Percentiles rank a stretch among this genome's conserved stretches.
phyloP scores from a whole-genome alignment of 2,329 filamentous ascomycete species.

The Microsporum ferrugineum region DNA sequence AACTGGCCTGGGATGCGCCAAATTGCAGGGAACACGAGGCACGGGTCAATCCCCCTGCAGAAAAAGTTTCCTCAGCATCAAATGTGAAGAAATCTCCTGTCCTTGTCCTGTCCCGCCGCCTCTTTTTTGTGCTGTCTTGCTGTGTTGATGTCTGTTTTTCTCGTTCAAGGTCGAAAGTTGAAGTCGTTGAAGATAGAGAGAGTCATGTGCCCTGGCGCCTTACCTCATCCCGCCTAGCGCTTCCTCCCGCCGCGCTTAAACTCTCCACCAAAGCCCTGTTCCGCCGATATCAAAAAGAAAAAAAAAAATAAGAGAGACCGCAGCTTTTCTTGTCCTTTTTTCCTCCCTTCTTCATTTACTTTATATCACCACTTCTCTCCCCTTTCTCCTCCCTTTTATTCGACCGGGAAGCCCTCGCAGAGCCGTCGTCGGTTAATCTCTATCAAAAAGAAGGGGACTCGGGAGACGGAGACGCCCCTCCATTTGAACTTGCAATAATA shows the following conservation, averaged over 20 bases:
- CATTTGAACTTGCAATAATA: neutral
- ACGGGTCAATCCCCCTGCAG: neutral
- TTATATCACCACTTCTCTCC: neutral
- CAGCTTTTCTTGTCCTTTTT: neutral
- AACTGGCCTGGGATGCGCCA: neutral
- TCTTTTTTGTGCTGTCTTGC: neutral
- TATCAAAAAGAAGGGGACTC: neutral
- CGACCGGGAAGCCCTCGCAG: neutral
- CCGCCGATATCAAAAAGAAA: slow-evolving; percentile 1
- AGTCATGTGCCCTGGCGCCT: slow-evolving; percentile 2
- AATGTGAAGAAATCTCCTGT: neutral
- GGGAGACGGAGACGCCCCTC: neutral
- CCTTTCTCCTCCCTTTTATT: neutral
- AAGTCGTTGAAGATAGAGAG: neutral
- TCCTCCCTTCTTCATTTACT: neutral
- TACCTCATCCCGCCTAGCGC: slow-evolving; percentile 8
- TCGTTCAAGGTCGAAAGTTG: neutral
- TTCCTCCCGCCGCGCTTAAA: slow-evolving; percentile 1
- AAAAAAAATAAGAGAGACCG: neutral
- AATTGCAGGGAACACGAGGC: neutral
- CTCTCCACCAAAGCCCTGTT: slow-evolving; percentile 1
- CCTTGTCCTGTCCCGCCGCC: neutral
- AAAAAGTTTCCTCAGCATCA: neutral
- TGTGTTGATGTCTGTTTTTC: neutral
- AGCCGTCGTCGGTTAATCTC: neutral